Percentiles rank a stretch among this genome's conserved stretches.
phyloP scores from a whole-genome alignment of 2,329 filamentous ascomycete species.

The Paraphoma sp. region DNA sequence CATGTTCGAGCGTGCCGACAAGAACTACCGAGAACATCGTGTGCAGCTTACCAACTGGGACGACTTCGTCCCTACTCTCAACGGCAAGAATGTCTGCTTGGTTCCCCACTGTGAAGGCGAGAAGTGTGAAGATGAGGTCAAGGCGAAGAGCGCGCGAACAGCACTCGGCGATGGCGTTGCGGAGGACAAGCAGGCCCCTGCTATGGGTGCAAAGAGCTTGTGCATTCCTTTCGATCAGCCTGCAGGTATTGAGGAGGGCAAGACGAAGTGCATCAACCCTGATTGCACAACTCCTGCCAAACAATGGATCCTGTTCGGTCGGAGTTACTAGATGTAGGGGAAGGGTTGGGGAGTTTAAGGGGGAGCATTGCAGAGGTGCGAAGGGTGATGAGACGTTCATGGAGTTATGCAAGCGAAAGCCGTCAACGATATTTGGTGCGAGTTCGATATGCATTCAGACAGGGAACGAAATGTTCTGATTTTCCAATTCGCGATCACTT shows the following conservation, averaged over 20 bases:
- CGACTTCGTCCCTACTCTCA: slow-evolving; percentile 87
- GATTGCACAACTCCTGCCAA: slow-evolving; percentile 79
- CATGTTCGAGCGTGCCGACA: slow-evolving; percentile 78
- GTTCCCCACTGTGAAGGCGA: slow-evolving; percentile 87
- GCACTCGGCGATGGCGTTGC: slow-evolving; percentile 71
- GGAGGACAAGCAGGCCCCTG: slow-evolving; percentile 75
- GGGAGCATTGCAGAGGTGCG: slow-evolving; percentile 25
- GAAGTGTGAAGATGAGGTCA: slow-evolving; percentile 92
- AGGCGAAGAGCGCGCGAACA: slow-evolving; percentile 84
- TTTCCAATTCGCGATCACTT: not conserved
- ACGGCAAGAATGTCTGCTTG: slow-evolving; percentile 89
- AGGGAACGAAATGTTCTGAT: not conserved
- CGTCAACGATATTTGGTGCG: too few species aligned
- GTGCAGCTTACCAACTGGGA: slow-evolving; percentile 84
- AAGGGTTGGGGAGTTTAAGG: slow-evolving; percentile 25
- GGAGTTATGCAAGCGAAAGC: too few species aligned
- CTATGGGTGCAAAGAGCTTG: slow-evolving; percentile 78
- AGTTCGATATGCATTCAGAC: not conserved
- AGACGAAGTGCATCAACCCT: slow-evolving; percentile 91
- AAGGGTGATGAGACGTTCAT: not conserved
- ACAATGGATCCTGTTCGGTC: slow-evolving; percentile 91
- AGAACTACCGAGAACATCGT: slow-evolving; percentile 79
- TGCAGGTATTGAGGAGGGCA: slow-evolving; percentile 75
- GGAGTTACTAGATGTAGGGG: slow-evolving; percentile 47
- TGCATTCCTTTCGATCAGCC: slow-evolving; percentile 89